Evolutionary conservation across 208 protist genomes (phyloP).

Genomic region (Acanthamoeba healyi): DNA sequence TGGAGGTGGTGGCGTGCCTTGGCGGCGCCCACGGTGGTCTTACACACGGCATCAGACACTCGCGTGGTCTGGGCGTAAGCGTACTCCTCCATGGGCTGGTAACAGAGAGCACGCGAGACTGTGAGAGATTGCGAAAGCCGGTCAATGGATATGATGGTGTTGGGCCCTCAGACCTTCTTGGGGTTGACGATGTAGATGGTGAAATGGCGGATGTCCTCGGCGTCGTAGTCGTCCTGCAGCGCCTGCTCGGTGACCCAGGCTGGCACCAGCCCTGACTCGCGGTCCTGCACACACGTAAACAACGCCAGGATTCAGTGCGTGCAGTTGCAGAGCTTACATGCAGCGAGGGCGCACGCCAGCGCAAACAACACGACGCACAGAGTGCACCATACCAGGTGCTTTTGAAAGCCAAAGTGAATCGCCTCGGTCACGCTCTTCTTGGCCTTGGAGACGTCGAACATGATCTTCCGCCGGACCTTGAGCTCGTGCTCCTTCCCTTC

Average conservation of each 20-base stretch:
- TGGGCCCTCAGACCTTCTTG: background rate
- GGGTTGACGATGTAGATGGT: constrained; percentile 64
- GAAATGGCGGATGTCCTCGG: background rate
- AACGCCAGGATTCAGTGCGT: background rate
- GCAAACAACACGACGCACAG: background rate
- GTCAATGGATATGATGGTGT: background rate
- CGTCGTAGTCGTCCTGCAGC: background rate
- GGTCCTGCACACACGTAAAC: background rate
- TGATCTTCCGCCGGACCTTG: background rate
- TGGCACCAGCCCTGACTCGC: background rate
- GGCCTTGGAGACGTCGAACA: constrained; percentile 36
- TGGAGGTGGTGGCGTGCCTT: background rate
- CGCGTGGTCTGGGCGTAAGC: background rate
- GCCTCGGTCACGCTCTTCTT: background rate
- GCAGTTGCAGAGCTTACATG: background rate
- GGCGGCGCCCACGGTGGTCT: background rate
- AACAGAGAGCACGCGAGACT: background rate
- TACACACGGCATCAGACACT: background rate
- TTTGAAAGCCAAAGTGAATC: background rate
- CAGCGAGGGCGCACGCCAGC: too few species aligned
- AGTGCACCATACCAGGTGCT: background rate
- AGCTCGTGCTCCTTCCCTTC: background rate
- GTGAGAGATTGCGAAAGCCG: background rate
- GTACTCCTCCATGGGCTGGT: background rate
- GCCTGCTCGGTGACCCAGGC: background rate